Evolutionary conservation across 306 rosid genomes (phyloP), one percentile per base, ranked within the genome.

Genomic region (Myrica gale): DNA sequence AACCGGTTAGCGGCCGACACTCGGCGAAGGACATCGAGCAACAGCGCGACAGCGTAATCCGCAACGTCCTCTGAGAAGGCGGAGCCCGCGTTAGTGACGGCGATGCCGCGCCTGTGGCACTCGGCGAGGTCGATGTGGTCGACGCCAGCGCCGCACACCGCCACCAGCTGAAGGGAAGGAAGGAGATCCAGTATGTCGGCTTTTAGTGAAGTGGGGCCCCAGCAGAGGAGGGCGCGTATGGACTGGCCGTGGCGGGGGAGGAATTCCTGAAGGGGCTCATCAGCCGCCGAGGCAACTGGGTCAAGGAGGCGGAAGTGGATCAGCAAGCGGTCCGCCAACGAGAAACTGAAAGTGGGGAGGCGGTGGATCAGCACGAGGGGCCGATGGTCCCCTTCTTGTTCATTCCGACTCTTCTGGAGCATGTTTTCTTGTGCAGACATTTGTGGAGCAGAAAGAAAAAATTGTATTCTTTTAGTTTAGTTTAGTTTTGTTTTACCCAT

Each of bases 41-140:
- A 23, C 11, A 76, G 74, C 19, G 68, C 80, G 37, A 76, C 74
- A n/a, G 80, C 80, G 39, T 54, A 76, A 47, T 76, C 74, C 1
- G 80, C 74, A 12, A 69, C 74, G 41, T 68, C 45, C 43, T 68
- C 69, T 10, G 70, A 13, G 75, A 56, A 77, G 2, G 70, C 69
- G n/a, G 46, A 5, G 10, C 81, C 81, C 20, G 68, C 45, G 26
- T 19, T 23, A 52, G 81, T 55, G 75, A 77, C 81, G 52, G 81
- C 69, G 8, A 77, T 44, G n/a, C 80, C 75, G 26, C 80, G 46
- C 15, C 11, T 58, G 69, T 23, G 52, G 62, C 75, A 70, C 51
- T 73, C 70, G 53, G 17, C 39, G 21, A 69, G n/a, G 61, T 69
- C 81, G 42, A 69, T 32, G 61, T 69, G 75, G 52, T 77, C 75